Base-by-base conservation (phyloP, 2,329 filamentous ascomycete species). In the Calonectria pseudoreteaudii region DNA sequence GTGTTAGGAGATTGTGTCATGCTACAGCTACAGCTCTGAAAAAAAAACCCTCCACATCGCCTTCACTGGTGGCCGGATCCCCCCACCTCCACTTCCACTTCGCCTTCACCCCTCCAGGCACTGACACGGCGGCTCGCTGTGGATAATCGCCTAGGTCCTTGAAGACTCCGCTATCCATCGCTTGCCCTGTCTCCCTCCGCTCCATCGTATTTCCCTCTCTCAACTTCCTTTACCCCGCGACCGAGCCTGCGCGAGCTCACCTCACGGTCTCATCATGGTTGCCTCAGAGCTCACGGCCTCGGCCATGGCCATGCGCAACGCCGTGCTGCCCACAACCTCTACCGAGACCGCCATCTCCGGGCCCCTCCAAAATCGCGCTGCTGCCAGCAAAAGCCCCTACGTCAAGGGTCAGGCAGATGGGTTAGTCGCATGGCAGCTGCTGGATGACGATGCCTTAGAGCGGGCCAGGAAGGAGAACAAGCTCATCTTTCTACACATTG, bases 401-500 rank as follows among this genome's bases (percentile, higher is more conserved):
- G 91, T 96, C 53, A 91, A 92, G 71, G 91, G 90, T 64, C 95
- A 97, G 83, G 91, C 92, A 83, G 88, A 93, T 79, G 98, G 97
- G 83, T 92, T 93, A 2, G 96, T 98, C 47, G 92, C 93, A 80
- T 99, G 97, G 97, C 97, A 99, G 88, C 88, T 95, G 73, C 94
- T 98, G 88, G 93, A 93, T 78, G 89, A 93, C 28, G 93, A 95
- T 80, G 92, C 95, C 20, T 88, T 98, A 68, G 90, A 91, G 76
- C 88, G 95, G 62, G 96, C 97, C 20, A 94, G 91, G 83, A 91
- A 89, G 79, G 92, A 96, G 79, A 97, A 98, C 84, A 94, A 95
- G 81, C 89, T 98, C 72, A 93, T 99, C 73, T 98, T 98, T 82
- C 88, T 98, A 75, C 97, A 96, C 83, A 96, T 98, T 81, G 97